A percentile compares a stretch with the other conserved stretches of the same genome.
These are phyloP conservation scores for Leccinum broughii DNA, from an alignment of 768 basidiomycete genomes.

Conservation along the genomic window DNA sequence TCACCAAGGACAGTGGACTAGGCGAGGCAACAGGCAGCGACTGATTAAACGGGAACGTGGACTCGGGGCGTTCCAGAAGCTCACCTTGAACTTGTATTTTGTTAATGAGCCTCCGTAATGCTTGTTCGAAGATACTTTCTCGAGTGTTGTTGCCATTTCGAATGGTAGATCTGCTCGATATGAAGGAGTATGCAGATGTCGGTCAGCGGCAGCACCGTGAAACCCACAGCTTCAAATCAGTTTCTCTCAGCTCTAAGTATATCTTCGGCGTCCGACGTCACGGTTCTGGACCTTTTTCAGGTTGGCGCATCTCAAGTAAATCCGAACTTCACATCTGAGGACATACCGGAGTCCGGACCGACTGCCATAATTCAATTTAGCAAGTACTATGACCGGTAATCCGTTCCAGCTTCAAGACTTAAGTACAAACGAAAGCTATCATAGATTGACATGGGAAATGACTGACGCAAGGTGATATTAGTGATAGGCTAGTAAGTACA, in stretches of 20 bases:
- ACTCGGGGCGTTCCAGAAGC: slow-evolving; percentile 2
- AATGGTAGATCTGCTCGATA: not conserved
- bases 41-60: not conserved
- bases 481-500: too few relatives aligned
- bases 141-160: slow-evolving; percentile 40
- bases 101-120: slow-evolving; percentile 76
- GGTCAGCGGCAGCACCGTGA: not conserved
- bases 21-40: not conserved
- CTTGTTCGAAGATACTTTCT: slow-evolving; percentile 75
- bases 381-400: too few relatives aligned
- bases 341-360: not conserved
- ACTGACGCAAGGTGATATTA: too few relatives aligned
- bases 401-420: too few relatives aligned
- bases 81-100: slow-evolving; percentile 86
- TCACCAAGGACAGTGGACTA: slow-evolving; percentile 75
- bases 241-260: slow-evolving; percentile 11
- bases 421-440: too few relatives aligned
- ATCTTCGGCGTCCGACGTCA: slow-evolving; percentile 1
- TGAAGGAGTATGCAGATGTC: not conserved
- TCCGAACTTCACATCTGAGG: not conserved
- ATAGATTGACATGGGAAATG: too few relatives aligned
- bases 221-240: not conserved
- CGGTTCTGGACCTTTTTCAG: not conserved
- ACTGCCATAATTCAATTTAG: too few relatives aligned
- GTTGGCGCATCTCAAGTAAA: not conserved